Percentiles rank a stretch among this genome's conserved stretches.
phyloP scores from a whole-genome alignment of 116 monocot genomes.

The Iris pallida region DNA sequence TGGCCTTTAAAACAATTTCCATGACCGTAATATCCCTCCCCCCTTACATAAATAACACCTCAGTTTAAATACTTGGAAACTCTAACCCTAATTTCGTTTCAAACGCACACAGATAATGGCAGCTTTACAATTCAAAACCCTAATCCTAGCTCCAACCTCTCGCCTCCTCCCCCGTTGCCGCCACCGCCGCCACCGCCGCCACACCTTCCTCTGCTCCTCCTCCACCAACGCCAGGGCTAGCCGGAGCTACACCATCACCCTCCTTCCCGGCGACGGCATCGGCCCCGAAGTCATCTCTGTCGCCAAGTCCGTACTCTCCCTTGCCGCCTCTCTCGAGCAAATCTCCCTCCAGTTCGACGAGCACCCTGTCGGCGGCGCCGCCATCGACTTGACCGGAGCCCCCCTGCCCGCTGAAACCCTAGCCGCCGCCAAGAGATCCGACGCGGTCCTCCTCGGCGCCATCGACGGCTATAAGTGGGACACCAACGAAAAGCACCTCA shows the following conservation, averaged over 20 bases:
- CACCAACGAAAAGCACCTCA: slow-evolving; percentile 72
- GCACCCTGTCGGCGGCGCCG: slow-evolving; percentile 72
- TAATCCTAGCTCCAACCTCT: too few species aligned
- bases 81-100: too few species aligned
- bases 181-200: too few species aligned
- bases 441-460: slow-evolving; percentile 89
- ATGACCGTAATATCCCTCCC: too few species aligned
- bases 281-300: slow-evolving; percentile 89
- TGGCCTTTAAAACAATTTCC: too few species aligned
- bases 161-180: too few species aligned
- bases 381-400: slow-evolving; percentile 62
- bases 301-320: slow-evolving; percentile 72
- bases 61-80: too few species aligned
- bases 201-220: slow-evolving; percentile 40
- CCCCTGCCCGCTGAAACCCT: slow-evolving; percentile 88
- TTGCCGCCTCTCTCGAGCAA: slow-evolving; percentile 54
- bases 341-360: slow-evolving; percentile 29
- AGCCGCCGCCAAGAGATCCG: slow-evolving; percentile 44
- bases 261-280: slow-evolving; percentile 94
- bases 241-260: slow-evolving; percentile 62
- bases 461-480: slow-evolving; percentile 96
- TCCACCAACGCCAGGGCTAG: background rate
- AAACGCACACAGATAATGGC: too few species aligned
- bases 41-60: too few species aligned
- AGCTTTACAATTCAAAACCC: too few species aligned